Evolutionary conservation across 2,329 filamentous ascomycete genomes (phyloP).

Genomic region (Pestalotiopsis sp.): DNA sequence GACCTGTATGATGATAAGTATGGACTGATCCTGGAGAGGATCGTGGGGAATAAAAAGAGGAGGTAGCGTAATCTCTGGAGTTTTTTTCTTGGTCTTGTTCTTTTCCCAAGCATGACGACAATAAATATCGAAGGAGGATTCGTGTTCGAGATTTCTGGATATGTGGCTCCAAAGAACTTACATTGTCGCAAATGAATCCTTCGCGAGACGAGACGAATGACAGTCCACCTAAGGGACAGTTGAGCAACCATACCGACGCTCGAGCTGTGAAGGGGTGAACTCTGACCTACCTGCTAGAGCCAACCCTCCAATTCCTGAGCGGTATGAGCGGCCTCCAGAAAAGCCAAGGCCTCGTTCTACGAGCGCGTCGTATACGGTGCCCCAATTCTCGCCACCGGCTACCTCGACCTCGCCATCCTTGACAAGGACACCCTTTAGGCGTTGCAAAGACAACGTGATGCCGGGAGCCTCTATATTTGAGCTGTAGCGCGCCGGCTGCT

Average conservation of each 20-base stretch:
- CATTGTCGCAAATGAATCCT: slow-evolving; percentile 40
- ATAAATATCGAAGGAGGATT: no score
- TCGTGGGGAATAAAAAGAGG: no score
- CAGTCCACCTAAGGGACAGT: slow-evolving; percentile 31
- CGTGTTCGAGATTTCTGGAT: neutral
- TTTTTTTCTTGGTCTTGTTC: no score
- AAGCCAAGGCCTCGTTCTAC: slow-evolving; percentile 5
- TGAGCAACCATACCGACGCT: no score
- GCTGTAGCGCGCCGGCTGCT: slow-evolving; percentile 13
- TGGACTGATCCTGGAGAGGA: slow-evolving; percentile 2
- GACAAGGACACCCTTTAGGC: slow-evolving; percentile 2
- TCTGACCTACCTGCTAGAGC: slow-evolving; percentile 13
- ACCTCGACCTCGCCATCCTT: slow-evolving; percentile 3
- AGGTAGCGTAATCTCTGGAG: no score
- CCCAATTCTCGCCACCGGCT: slow-evolving; percentile 14
- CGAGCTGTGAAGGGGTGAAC: no score
- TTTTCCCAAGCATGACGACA: no score
- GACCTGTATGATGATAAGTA: slow-evolving; percentile 15
- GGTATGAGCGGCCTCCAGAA: slow-evolving; percentile 3
- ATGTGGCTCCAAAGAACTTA: neutral
- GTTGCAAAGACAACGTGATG: slow-evolving; percentile 11
- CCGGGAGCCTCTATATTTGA: slow-evolving; percentile 10
- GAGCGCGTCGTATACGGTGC: slow-evolving; percentile 11
- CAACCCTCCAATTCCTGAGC: slow-evolving; percentile 10
- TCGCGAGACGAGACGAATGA: slow-evolving; percentile 39